Base-by-base conservation (phyloP, 2,329 filamentous ascomycete species). In the Berkeleyomyces basicola region DNA sequence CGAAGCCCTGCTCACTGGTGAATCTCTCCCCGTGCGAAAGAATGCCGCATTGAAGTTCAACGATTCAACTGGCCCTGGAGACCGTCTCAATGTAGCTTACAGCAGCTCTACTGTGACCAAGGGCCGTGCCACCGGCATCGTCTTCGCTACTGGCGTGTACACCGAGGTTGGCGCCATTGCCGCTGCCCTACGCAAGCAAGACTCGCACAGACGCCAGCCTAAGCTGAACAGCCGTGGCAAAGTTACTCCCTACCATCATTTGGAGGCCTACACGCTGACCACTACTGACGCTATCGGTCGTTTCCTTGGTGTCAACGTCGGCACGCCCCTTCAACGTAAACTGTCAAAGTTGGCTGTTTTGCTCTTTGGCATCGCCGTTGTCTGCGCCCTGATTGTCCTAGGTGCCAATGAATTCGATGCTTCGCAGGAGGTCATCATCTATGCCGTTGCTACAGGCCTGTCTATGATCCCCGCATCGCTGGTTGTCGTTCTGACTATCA, bases 301-400 rank as follows among this genome's bases (percentile, higher is more conserved):
- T 44, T 86, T 88, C 69, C 75, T 88, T 7, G 85, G 85, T 60
- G 78, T 87, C 64, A 85, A 81, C 62, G 79, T 85, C 10, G 85
- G 86, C 57, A 88, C 85, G 9, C 86, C 85, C 2, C 76, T 88
- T 16, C 84, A 87, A 70, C 79, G 80, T 67, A 87, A 85, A 68
- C 75, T 88, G 14, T 85, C 84, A 58, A 81, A 82, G 70, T 77
- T 88, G 59, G 85, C 85, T 31, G 76, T 87, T 16, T 70, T 85
- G 2, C 78, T 88, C 1, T 87, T 88, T 68, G 77, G 76, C 39
- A 79, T 86, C 60, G 85, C 85, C 2, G 79, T 88, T 10, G 68
- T 88, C 36, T 85, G 84, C 65, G 84, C 84, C 7, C 80, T 88
- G 67, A 82, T 88, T 67, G 84, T 87, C 46, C 78, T 87, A 55